phyloP scores from a whole-genome alignment of 2,329 filamentous ascomycete genomes.

The Ophiostoma ulmi region DNA sequence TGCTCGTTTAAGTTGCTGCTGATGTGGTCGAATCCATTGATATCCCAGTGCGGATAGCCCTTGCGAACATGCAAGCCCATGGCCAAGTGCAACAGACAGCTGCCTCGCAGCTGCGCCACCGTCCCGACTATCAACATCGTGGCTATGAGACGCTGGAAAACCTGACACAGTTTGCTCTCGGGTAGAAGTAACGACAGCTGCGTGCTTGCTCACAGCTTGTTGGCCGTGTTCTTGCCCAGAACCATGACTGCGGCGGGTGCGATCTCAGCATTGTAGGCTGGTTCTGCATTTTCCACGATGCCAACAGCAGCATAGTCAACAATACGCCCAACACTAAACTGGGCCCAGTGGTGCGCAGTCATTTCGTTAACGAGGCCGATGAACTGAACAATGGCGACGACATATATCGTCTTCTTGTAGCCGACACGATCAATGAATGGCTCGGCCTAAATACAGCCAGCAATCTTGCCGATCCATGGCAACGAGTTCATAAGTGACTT shows the following conservation, averaged over 20 bases:
- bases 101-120: background rate
- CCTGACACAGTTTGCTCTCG: background rate
- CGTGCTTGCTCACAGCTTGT: background rate
- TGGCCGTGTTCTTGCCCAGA: background rate
- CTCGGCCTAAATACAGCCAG: constrained; percentile 23
- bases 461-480: constrained; percentile 27
- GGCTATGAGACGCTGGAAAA: background rate
- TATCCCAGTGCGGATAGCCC: background rate
- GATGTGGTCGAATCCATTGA: background rate
- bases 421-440: constrained; percentile 25
- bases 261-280: background rate
- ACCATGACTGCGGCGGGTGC: background rate
- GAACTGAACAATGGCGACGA: background rate
- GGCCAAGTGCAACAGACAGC: background rate
- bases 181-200: background rate
- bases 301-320: background rate
- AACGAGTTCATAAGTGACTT: constrained; percentile 26
- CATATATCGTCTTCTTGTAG: constrained; percentile 25
- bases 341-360: background rate
- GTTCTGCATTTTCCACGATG: background rate
- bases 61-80: background rate
- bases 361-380: background rate
- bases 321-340: background rate
- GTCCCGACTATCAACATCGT: background rate
- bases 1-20: background rate